Evolutionary conservation across 2,329 filamentous ascomycete species (phyloP).

Genomic region (Albophoma yamanashiensis): DNA sequence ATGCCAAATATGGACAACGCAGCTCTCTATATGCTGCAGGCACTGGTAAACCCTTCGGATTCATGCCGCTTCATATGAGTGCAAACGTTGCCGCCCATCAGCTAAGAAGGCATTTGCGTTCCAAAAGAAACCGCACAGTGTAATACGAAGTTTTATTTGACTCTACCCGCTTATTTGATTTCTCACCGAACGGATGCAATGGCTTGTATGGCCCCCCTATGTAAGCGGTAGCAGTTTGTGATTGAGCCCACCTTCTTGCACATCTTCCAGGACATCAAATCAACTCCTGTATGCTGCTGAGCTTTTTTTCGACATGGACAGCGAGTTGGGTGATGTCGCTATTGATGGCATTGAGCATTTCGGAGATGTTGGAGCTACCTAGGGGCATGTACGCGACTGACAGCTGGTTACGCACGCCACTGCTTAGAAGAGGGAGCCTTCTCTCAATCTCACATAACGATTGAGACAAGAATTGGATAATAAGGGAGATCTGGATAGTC

Average conservation of each 20-base stretch:
- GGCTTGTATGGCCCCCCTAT: not conserved
- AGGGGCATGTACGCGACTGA: not conserved
- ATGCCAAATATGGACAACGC: not conserved
- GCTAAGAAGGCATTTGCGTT: not conserved
- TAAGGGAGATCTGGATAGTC: constrained; percentile 2
- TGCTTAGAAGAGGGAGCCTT: not conserved
- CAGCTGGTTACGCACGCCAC: not conserved
- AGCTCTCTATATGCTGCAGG: not conserved
- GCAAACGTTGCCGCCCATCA: not conserved
- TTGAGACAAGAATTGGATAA: constrained; percentile 2
- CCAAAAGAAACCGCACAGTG: not conserved
- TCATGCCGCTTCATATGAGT: too few relatives aligned
- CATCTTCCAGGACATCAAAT: not conserved
- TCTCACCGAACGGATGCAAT: not conserved
- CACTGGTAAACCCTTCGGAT: too few relatives aligned
- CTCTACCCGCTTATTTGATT: not conserved
- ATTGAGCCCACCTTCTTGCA: not conserved
- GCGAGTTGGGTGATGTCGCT: not conserved
- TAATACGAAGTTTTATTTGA: not conserved
- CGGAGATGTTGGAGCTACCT: not conserved
- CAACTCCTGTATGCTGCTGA: not conserved
- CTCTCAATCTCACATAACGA: constrained; percentile 2
- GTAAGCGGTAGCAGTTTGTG: not conserved
- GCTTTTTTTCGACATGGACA: not conserved
- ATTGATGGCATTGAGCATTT: not conserved